Evolutionary conservation across 176 grass and related monocot genomes (phyloP).

Genomic region (Aegilops umbellulata): DNA sequence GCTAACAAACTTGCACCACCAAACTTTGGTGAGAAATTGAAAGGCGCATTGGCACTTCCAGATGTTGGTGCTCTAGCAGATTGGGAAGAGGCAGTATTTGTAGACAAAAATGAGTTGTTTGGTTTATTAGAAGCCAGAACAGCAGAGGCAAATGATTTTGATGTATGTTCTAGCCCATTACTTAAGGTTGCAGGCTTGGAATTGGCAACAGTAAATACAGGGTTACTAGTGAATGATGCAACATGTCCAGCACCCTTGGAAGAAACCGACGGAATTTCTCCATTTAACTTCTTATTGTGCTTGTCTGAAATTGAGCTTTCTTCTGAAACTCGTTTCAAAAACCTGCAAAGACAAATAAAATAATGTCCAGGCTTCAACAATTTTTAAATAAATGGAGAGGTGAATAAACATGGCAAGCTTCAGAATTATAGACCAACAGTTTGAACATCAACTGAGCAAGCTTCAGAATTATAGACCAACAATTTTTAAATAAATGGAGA

Average conservation of each 20-base stretch:
- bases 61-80: not conserved
- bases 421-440: not conserved
- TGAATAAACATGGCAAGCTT: slow-evolving; percentile 12
- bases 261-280: slow-evolving; percentile 18
- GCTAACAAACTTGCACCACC: slow-evolving; percentile 20
- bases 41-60: not conserved
- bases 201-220: slow-evolving; percentile 26
- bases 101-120: not conserved
- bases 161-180: slow-evolving; percentile 27
- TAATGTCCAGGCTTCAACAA: not conserved
- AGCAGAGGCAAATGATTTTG: slow-evolving; percentile 3
- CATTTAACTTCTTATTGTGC: slow-evolving; percentile 17
- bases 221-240: slow-evolving; percentile 35
- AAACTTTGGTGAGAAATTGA: slow-evolving; percentile 2
- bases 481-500: too few species aligned
- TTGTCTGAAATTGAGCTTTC: slow-evolving; percentile 15
- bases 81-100: slow-evolving; percentile 16
- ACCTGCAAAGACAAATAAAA: slow-evolving; percentile 22
- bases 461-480: too few species aligned
- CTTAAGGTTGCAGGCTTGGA: slow-evolving; percentile 22
- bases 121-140: not conserved
- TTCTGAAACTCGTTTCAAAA: slow-evolving; percentile 9
- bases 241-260: slow-evolving; percentile 30
- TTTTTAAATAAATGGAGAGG: slow-evolving; percentile 4
- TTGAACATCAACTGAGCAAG: too few species aligned